phyloP scores from a whole-genome alignment of 1,284 basidiomycete species.

The Papiliotrema terrestris region DNA sequence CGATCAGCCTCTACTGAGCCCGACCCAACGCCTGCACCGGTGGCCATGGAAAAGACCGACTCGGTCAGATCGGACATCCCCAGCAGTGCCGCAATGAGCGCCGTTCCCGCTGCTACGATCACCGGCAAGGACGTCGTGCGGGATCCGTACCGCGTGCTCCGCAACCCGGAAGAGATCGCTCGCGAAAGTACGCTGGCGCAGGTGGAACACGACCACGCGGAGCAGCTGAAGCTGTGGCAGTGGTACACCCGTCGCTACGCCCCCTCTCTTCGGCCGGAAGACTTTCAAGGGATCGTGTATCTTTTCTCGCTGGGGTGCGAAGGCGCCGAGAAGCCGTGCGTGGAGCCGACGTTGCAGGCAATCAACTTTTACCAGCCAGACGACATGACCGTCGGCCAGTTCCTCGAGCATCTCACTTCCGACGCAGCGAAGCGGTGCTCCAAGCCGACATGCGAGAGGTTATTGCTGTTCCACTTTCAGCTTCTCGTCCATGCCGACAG shows the following conservation, averaged over 20 bases:
- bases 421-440: conserved; percentile 68
- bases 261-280: conserved; percentile 83
- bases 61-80: conserved; percentile 11
- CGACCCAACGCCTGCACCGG: conserved; percentile 4
- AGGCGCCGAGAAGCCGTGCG: conserved; percentile 51
- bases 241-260: conserved; percentile 80
- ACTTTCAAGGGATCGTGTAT: conserved; percentile 79
- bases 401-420: conserved; percentile 70
- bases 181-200: conserved; percentile 67
- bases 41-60: conserved; percentile 10
- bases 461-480: conserved; percentile 77
- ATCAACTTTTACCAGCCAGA: conserved; percentile 90
- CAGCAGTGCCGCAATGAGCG: conserved; percentile 18
- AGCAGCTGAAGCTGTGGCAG: conserved; percentile 83
- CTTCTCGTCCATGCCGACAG: conserved; percentile 86
- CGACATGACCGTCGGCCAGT: conserved; percentile 88
- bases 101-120: conserved; percentile 8
- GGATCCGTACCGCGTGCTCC: conserved; percentile 39
- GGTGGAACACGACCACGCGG: conserved; percentile 73
- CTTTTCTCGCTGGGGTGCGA: conserved; percentile 43
- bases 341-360: conserved; percentile 57
- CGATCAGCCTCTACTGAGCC: conserved; percentile 8
- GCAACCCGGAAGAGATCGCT: conserved; percentile 55
- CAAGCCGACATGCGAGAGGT: conserved; percentile 77
- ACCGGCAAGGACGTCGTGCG: conserved; percentile 17